These are phyloP conservation scores for Zychaea mexicana DNA, from an alignment of 371 early-diverging fungal species.

Conservation along the genomic window DNA sequence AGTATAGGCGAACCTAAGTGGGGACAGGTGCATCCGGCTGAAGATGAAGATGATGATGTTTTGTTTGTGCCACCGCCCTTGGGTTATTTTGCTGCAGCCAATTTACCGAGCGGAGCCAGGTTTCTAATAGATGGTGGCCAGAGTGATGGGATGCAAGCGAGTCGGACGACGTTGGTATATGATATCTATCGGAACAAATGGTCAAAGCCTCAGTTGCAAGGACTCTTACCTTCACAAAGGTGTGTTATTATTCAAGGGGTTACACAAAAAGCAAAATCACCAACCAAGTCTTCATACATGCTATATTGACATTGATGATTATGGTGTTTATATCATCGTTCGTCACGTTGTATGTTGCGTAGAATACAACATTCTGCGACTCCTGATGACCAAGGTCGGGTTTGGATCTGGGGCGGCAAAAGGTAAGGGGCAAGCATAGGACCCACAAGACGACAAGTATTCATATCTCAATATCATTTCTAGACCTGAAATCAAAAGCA, in stretches of 20 bases:
- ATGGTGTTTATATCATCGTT: background rate
- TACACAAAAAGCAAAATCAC: too few species aligned
- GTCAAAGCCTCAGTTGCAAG: conserved; percentile 2
- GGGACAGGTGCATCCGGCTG: conserved; percentile 11
- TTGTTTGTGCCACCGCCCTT: conserved; percentile 6
- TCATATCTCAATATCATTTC: too few species aligned
- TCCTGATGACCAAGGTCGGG: conserved; percentile 30
- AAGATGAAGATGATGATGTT: background rate
- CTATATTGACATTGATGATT: too few species aligned
- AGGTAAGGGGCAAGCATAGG: conserved; percentile 20
- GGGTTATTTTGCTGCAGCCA: conserved; percentile 26
- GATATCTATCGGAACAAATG: conserved; percentile 16
- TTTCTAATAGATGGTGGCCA: conserved; percentile 33
- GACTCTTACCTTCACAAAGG: conserved; percentile 13
- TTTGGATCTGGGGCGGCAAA: conserved; percentile 47
- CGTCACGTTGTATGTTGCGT: too few species aligned
- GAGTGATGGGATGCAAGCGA: background rate
- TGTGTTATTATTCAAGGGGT: too few species aligned
- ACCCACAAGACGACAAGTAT: too few species aligned
- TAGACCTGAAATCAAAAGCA: background rate
- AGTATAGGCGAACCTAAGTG: conserved; percentile 30
- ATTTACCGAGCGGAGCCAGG: conserved; percentile 15
- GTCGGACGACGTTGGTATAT: conserved; percentile 16
- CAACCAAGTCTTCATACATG: too few species aligned
- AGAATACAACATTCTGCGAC: conserved; percentile 36